Percentiles rank a stretch among this genome's conserved stretches.
These are phyloP conservation scores for Neurospora pannonica DNA, from an alignment of 495 filamentous ascomycete species.

Conservation along the genomic window DNA sequence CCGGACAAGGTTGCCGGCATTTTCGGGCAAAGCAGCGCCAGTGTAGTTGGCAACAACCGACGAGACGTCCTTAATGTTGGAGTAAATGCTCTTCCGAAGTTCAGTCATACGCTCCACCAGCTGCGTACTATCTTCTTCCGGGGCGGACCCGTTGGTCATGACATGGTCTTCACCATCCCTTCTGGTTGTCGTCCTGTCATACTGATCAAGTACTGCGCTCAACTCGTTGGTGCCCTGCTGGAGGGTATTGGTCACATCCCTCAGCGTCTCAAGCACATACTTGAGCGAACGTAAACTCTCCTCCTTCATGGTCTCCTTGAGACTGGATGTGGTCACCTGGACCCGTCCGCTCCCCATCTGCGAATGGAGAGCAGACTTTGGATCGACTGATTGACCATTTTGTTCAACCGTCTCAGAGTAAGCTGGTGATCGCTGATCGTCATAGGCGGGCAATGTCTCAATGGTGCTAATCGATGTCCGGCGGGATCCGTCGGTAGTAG, in stretches of 20 bases:
- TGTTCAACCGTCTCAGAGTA: conserved; percentile 45
- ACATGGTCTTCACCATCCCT: conserved; percentile 10
- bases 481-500: conserved; percentile 17
- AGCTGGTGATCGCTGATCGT: conserved; percentile 60
- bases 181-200: conserved; percentile 41
- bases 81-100: conserved; percentile 63
- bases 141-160: conserved; percentile 11
- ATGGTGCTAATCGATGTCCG: conserved; percentile 41
- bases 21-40: conserved; percentile 74
- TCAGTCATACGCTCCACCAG: conserved; percentile 53
- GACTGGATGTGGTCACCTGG: conserved; percentile 71
- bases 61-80: conserved; percentile 66
- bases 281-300: conserved; percentile 67
- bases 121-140: conserved; percentile 25
- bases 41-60: conserved; percentile 75
- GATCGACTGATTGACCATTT: conserved; percentile 4
- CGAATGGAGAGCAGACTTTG: conserved; percentile 6
- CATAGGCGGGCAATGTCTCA: conserved; percentile 71
- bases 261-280: conserved; percentile 68
- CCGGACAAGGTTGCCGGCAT: conserved; percentile 67
- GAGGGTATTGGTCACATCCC: conserved; percentile 66
- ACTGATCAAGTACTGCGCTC: conserved; percentile 62
- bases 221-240: conserved; percentile 58
- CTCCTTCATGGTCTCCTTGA: conserved; percentile 81
- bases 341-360: conserved; percentile 38